These are phyloP conservation scores for Triticum timopheevii DNA, from an alignment of 176 grass and related monocot species.

Conservation along the genomic window DNA sequence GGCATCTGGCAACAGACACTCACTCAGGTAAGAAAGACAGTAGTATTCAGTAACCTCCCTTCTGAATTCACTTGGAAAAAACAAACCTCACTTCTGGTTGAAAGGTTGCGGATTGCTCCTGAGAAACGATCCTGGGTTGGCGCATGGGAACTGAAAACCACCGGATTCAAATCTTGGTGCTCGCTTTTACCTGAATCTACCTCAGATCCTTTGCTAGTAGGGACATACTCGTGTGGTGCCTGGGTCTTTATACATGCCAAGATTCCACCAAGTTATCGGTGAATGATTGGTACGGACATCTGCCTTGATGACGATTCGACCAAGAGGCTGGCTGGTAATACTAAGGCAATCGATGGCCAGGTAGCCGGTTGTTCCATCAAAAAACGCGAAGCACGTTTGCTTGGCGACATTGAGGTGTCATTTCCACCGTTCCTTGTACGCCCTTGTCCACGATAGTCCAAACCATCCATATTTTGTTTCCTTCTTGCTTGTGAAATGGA, in stretches of 20 bases:
- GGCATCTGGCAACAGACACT: neutral
- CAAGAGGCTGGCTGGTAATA: neutral
- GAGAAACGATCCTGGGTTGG: neutral
- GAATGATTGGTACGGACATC: neutral
- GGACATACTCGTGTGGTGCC: neutral
- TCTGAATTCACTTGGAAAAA: neutral
- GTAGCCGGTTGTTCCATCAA: neutral
- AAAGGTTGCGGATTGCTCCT: neutral
- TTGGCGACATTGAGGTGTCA: neutral
- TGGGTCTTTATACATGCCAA: neutral
- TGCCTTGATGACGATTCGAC: neutral
- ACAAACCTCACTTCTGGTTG: neutral
- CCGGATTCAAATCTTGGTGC: neutral
- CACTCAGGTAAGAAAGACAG: neutral
- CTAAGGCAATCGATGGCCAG: neutral
- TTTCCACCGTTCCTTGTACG: neutral
- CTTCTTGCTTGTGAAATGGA: neutral
- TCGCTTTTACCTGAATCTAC: neutral
- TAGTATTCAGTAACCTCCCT: neutral
- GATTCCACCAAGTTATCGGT: neutral
- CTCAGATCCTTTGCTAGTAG: neutral
- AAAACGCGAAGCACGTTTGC: neutral
- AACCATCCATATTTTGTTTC: neutral
- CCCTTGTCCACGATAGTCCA: neutral
- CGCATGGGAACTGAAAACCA: neutral